phyloP scores from a whole-genome alignment of 352 stramenopile genomes.

The Thalassiosira sp. region DNA sequence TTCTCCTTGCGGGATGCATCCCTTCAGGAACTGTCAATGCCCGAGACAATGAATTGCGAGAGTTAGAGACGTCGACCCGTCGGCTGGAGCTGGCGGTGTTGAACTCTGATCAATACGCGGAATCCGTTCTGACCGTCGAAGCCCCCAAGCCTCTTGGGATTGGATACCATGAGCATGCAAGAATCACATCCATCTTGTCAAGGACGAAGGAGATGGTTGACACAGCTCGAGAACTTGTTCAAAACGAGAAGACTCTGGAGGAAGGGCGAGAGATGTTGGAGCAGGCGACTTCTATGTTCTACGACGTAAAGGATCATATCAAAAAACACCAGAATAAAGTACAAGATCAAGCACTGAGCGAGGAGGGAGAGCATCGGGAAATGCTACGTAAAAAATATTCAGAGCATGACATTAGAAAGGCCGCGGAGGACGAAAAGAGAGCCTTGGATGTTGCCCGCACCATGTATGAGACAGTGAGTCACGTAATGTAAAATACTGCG shows the following conservation, averaged over 20 bases:
- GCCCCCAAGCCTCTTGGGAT: conserved; percentile 7
- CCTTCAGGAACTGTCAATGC: not conserved
- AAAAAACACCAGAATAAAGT: not conserved
- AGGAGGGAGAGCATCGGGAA: not conserved
- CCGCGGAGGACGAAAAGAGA: conserved; percentile 16
- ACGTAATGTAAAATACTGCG: no score
- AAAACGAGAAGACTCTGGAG: not conserved
- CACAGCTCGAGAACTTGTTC: conserved; percentile 2
- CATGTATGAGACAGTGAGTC: conserved; percentile 27
- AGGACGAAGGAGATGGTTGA: conserved; percentile 7
- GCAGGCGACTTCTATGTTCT: conserved; percentile 9
- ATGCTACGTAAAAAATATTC: conserved; percentile 17
- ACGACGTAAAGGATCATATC: conserved; percentile 12
- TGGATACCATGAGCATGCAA: conserved; percentile 3
- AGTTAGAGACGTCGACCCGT: no score
- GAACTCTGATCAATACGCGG: conserved; percentile 21
- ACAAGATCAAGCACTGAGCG: not conserved
- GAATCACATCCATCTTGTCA: conserved; percentile 16
- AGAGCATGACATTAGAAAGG: conserved; percentile 15
- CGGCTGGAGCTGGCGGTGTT: conserved; percentile 9
- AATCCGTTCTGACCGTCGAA: conserved; percentile 8
- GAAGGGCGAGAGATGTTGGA: conserved; percentile 12
- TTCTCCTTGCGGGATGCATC: not conserved
- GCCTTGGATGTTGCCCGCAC: conserved; percentile 14
- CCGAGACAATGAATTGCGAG: no score